phyloP scores from a whole-genome alignment of 1,284 basidiomycete species.

The Meira nashicola region DNA sequence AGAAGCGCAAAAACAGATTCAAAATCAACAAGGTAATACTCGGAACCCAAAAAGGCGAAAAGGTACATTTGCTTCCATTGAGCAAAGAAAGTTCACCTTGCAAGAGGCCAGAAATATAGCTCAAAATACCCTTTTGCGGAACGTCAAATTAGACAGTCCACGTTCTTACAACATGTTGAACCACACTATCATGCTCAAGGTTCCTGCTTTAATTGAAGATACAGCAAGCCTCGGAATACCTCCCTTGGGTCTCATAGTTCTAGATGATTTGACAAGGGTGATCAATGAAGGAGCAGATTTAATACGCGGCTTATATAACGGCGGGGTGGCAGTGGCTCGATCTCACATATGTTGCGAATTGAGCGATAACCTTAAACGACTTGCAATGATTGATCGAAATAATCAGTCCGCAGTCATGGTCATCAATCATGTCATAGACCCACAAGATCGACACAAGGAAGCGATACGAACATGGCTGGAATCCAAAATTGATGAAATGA shows the following conservation, averaged over 20 bases:
- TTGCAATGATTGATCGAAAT: background rate
- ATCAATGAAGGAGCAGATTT: background rate
- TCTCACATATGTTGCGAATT: slow-evolving; percentile 2
- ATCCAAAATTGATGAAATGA: background rate
- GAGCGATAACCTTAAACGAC: background rate
- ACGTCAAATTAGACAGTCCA: background rate
- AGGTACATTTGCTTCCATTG: background rate
- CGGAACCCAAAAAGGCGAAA: background rate
- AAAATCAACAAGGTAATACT: background rate
- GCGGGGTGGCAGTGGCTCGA: background rate
- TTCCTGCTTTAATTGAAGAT: background rate
- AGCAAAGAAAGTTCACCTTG: background rate
- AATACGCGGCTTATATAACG: background rate
- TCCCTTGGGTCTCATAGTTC: background rate
- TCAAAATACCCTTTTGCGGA: background rate
- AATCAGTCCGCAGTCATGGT: background rate
- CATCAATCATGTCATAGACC: slow-evolving; percentile 8
- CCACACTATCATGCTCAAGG: background rate
- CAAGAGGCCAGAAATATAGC: background rate
- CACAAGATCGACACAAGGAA: background rate
- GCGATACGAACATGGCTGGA: background rate
- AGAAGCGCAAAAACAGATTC: too few relatives aligned
- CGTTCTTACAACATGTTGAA: background rate
- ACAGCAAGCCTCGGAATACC: too few relatives aligned
- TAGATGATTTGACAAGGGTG: slow-evolving; percentile 4